phyloP scores from a whole-genome alignment of 2,329 filamentous ascomycete genomes.

The Aspergillus costaricaensis region DNA sequence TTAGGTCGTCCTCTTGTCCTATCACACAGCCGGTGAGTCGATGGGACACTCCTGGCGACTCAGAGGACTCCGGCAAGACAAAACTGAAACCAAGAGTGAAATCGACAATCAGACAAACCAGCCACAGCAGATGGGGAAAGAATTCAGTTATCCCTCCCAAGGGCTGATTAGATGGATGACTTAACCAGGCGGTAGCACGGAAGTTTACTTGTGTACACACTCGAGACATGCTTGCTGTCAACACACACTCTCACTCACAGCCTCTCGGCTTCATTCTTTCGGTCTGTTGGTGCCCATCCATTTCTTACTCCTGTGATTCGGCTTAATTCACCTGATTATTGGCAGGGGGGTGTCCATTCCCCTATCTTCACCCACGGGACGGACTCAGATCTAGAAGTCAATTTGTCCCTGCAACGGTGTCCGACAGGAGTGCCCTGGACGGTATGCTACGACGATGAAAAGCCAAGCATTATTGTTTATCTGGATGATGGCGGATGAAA shows the following conservation, averaged over 20 bases:
- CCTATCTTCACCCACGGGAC: neutral
- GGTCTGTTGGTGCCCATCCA: constrained; percentile 11
- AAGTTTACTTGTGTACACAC: constrained; percentile 12
- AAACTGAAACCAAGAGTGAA: neutral
- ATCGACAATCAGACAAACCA: neutral
- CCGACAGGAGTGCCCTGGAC: neutral
- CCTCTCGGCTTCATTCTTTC: constrained; percentile 12
- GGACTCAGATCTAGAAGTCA: neutral
- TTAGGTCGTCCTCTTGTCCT: neutral
- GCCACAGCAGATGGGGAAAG: neutral
- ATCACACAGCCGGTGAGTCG: neutral
- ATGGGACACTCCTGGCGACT: neutral
- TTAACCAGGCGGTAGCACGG: constrained; percentile 5
- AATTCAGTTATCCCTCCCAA: neutral
- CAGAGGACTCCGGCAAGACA: neutral
- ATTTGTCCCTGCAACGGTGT: neutral
- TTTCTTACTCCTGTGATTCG: constrained; percentile 2
- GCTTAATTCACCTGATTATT: constrained; percentile 8
- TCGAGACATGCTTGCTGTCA: constrained; percentile 11
- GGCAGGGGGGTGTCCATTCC: neutral
- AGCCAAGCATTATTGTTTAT: neutral
- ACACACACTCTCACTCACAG: neutral
- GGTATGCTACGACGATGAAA: neutral
- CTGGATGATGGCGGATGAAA: neutral
- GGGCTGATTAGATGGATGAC: neutral